Conservation (phyloP, 176 grass and related monocot species). For the Eleusine coracana region DNA sequence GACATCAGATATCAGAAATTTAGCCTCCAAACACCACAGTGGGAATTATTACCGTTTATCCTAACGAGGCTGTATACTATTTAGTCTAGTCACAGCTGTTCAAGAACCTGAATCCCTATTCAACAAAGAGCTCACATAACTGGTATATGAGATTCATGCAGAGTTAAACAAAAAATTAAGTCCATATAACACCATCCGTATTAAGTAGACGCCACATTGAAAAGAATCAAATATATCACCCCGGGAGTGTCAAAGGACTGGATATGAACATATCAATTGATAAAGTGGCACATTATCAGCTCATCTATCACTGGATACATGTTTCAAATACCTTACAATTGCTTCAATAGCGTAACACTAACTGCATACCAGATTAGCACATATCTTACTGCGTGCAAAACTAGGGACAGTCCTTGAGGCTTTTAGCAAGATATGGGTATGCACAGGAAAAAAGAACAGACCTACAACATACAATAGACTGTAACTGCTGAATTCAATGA, state of each 20-base stretch:
- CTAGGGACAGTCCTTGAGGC: background rate
- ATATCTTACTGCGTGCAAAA: background rate
- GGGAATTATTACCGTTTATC: background rate
- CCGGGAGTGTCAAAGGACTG: background rate
- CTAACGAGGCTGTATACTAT: background rate
- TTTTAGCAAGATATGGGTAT: background rate
- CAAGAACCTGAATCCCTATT: background rate
- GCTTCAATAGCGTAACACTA: background rate
- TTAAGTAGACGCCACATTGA: background rate
- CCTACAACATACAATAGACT: background rate
- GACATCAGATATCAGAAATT: no score
- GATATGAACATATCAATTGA: background rate
- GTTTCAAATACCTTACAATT: background rate
- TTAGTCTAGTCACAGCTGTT: background rate
- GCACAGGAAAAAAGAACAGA: background rate
- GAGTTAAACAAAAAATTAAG: background rate
- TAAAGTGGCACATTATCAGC: background rate
- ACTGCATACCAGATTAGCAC: background rate
- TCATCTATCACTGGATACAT: background rate
- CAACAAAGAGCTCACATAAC: background rate
- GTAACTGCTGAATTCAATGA: conserved; percentile 18
- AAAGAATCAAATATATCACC: background rate
- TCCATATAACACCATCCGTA: background rate
- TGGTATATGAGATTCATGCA: background rate
- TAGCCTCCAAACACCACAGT: background rate